These are phyloP conservation scores for Penicillium parvum DNA, from an alignment of 495 filamentous ascomycete species.

Conservation along the genomic window DNA sequence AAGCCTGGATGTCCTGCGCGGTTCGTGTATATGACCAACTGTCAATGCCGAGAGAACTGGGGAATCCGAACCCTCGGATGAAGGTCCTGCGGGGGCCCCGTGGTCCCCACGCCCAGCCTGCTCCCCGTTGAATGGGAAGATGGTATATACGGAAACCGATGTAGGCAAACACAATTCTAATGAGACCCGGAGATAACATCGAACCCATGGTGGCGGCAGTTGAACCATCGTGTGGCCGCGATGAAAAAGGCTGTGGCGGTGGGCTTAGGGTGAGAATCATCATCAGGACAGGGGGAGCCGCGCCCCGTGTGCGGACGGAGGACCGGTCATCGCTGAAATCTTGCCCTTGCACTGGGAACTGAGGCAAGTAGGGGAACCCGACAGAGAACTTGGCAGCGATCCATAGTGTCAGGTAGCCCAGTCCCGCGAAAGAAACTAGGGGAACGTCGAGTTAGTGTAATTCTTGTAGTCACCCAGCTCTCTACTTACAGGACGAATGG, in stretches of 20 bases:
- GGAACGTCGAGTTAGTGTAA: too few relatives aligned
- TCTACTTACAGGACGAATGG: not conserved
- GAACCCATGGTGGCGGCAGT: not conserved
- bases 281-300: not conserved
- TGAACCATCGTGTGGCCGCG: not conserved
- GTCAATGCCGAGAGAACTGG: slow-evolving; percentile 38
- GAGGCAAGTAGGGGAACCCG: not conserved
- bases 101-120: not conserved
- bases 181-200: not conserved
- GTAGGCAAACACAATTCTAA: not conserved
- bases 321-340: too few relatives aligned
- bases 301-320: not conserved
- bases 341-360: not conserved
- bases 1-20: not conserved
- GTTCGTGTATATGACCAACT: slow-evolving; percentile 24
- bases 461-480: too few relatives aligned
- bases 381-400: not conserved
- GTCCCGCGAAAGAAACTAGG: not conserved
- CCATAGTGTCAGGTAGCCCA: slow-evolving; percentile 1
- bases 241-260: not conserved
- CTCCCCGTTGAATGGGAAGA: not conserved
- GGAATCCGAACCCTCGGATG: slow-evolving; percentile 58
- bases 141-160: not conserved
- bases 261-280: not conserved
- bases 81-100: slow-evolving; percentile 39